Base-by-base conservation (phyloP, 441 rosid genomes). In the Aquilaria agallochum region DNA sequence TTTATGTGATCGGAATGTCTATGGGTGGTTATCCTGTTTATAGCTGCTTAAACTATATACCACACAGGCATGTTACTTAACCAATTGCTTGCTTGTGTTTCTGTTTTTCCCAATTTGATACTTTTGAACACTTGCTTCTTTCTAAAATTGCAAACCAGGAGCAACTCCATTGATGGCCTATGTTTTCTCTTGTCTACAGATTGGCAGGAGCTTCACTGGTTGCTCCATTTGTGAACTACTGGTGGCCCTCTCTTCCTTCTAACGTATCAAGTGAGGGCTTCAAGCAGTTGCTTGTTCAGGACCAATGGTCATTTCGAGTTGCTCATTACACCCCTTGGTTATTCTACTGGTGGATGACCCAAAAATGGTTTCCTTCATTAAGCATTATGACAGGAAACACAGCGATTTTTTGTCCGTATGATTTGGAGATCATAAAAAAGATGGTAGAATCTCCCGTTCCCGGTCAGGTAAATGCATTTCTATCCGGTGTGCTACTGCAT, bases 271-370 rank as follows among this genome's bases (percentile, higher is more conserved):
- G 59, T 42, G 74, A 71, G 49, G 90, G 76, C 45, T 75, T 83
- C 3, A 60, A 84, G 66, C 78, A 64, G 67, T 40, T 82, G 63
- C 77, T 66, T 31, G 31, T 13, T 13, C 56, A 63, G 9, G 79
- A 82, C 59, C 78, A 69, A 36, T 82, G 85, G 86, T 62, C 90
- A 50, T 83, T 74, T 64, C 72, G 76, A 54, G 68, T 89, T 55
- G 87, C 95, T 36, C 84, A 76, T 56, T 78, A 88, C 57, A 76
- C 77, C 46, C 98, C 97, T 10, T 88, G 89, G 71, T 54, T 88
- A 32, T 71, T 93, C 56, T 79, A 87, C 69, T 90, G 95, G 97
- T 93, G 88, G 87, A 77, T 90, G 74, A 76, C 87, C 27, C 92
- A 87, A 68, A 80, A 87, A 68, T 76, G 78, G 80, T 77, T 86